phyloP scores from a whole-genome alignment of 352 stramenopile genomes.

The Blastocystis sp. region DNA sequence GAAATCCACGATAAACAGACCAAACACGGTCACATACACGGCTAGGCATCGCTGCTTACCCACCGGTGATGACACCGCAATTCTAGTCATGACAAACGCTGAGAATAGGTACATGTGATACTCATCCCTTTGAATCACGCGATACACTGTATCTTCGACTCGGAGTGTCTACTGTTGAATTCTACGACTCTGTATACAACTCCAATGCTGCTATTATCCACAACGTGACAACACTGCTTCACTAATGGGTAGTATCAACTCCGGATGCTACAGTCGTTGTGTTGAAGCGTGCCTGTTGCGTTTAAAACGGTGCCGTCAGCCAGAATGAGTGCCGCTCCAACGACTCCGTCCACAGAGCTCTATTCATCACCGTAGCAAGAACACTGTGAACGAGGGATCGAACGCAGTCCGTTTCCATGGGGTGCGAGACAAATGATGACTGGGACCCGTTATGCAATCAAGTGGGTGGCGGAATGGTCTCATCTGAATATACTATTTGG shows the following conservation, averaged over 20 bases:
- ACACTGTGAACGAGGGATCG: neutral
- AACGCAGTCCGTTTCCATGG: neutral
- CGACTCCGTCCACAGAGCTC: neutral
- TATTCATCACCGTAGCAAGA: neutral
- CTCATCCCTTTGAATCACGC: slow-evolving; percentile 29
- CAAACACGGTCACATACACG: neutral
- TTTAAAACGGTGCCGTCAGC: neutral
- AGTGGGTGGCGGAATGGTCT: too few species aligned
- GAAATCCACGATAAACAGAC: slow-evolving; percentile 11
- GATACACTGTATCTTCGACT: neutral
- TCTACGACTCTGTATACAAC: neutral
- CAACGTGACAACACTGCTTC: neutral
- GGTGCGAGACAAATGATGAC: neutral
- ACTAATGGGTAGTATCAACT: neutral
- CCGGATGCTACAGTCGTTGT: neutral
- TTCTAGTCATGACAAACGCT: neutral
- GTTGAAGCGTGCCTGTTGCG: neutral
- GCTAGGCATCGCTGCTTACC: slow-evolving; percentile 3
- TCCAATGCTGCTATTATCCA: neutral
- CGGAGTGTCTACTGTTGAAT: neutral
- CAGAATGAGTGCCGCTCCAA: neutral
- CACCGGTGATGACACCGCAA: slow-evolving; percentile 2
- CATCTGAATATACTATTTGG: neutral
- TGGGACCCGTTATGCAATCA: too few species aligned
- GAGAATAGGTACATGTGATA: neutral